A percentile compares a stretch with the other conserved stretches of the same genome.
Conservation (phyloP, 2,329 filamentous ascomycete species). For the Pyrenophora seminiperda region DNA sequence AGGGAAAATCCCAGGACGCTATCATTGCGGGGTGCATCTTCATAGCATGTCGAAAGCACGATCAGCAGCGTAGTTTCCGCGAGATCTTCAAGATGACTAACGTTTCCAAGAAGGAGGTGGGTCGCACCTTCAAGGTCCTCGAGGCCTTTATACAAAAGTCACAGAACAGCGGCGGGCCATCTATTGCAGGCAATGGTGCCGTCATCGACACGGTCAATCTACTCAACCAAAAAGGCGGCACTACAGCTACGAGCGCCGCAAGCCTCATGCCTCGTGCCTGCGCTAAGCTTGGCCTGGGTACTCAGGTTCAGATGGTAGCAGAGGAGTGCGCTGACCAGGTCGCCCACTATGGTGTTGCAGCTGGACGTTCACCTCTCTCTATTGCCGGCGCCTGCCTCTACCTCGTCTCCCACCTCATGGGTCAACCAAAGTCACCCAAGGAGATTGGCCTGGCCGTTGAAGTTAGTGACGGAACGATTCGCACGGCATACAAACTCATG, state of each 20-base stretch:
- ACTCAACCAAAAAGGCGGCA: conserved; percentile 59
- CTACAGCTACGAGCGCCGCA: conserved; percentile 76
- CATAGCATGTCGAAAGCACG: conserved; percentile 90
- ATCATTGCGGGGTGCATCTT: conserved; percentile 97
- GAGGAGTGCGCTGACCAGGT: conserved; percentile 79
- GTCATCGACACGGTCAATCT: conserved; percentile 63
- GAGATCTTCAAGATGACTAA: conserved; percentile 94
- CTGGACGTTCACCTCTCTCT: conserved; percentile 90
- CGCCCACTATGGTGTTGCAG: conserved; percentile 76
- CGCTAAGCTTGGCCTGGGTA: conserved; percentile 76
- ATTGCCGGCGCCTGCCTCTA: conserved; percentile 96
- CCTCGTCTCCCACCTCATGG: conserved; percentile 88
- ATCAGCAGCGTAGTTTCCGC: conserved; percentile 85
- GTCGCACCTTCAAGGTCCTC: conserved; percentile 88
- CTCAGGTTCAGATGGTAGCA: conserved; percentile 78
- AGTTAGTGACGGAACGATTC: conserved; percentile 96
- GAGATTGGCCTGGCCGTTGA: conserved; percentile 84
- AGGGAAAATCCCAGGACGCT: conserved; percentile 91
- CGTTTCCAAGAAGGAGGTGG: conserved; percentile 97
- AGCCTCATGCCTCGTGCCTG: conserved; percentile 91
- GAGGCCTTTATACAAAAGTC: conserved; percentile 85
- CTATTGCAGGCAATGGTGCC: conserved; percentile 46
- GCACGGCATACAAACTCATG: conserved; percentile 90
- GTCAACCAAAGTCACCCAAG: conserved; percentile 77
- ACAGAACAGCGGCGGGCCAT: conserved; percentile 28